These are phyloP conservation scores for Tricholoma hemisulphureum DNA, from an alignment of 768 basidiomycete species.

Conservation along the genomic window DNA sequence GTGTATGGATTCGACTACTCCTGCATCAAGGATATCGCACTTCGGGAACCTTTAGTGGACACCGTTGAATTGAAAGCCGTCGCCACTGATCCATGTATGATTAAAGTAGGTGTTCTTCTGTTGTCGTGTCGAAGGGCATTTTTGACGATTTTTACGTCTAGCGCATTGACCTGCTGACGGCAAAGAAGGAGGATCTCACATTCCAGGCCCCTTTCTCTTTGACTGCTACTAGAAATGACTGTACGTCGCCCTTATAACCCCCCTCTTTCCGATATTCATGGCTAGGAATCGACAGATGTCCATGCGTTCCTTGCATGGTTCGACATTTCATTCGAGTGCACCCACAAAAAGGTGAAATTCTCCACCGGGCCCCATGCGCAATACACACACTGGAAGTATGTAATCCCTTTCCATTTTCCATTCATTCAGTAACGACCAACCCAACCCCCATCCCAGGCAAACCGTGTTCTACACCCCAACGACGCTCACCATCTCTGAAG, in stretches of 20 bases:
- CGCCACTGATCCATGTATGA: constrained; percentile 85
- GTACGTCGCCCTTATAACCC: constrained; percentile 44
- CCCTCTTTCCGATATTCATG: constrained; percentile 1
- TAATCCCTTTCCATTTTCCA: constrained; percentile 14
- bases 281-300: constrained; percentile 53
- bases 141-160: constrained; percentile 25
- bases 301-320: constrained; percentile 99
- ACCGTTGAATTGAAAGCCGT: constrained; percentile 98
- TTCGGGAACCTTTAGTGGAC: constrained; percentile 95
- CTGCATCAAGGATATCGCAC: constrained; percentile 97
- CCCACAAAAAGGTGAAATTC: constrained; percentile 94
- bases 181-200: constrained; percentile 91
- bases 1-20: constrained; percentile 99
- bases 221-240: constrained; percentile 84
- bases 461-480: constrained; percentile 96
- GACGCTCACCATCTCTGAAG: constrained; percentile 66
- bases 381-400: constrained; percentile 96
- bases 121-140: background rate
- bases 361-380: constrained; percentile 97
- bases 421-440: background rate
- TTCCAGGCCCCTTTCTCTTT: constrained; percentile 82
- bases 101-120: constrained; percentile 61
- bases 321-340: constrained; percentile 92
- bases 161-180: constrained; percentile 89
- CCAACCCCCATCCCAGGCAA: constrained; percentile 53